Evolutionary conservation across 352 stramenopile genomes (phyloP), one percentile per base, ranked within the genome.

Genomic region (Phytophthora syringae): DNA sequence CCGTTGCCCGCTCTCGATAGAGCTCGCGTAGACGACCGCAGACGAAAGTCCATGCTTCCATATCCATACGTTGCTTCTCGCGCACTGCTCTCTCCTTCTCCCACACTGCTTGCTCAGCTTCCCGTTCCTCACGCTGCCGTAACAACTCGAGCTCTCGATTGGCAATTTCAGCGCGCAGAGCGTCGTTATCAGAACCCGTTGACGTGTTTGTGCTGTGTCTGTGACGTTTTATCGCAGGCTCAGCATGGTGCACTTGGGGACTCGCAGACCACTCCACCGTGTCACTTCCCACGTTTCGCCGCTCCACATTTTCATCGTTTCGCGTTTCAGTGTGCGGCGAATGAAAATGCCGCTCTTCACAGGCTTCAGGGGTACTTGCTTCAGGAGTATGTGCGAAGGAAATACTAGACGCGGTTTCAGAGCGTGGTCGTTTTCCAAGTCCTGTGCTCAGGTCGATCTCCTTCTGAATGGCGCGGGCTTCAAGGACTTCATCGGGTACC

Each of bases 41-140:
- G 18, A 79, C 70, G 28, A 69, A 64, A 11, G 58, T 70, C 70
- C 70, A 79, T 20, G 66, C 44, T 47, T 79, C 67, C 56, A 76
- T 67, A 52, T 76, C 67, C 61, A 73, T 73, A 10, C 67, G 70
- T 39, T 79, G 61, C 28, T 75, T 73, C 28, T 76, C 70, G 10
- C 57, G 44, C 50, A 60, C 3, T 11, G 43, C 25, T 24, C 70
- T 67, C 25, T 76, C 66, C 54, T 76, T 79, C 36, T 79, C 70
- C 66, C 67, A 76, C 7, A n/a, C 44, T 40, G 61, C 62, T 24
- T 62, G 52, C 32, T 79, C 66, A 44, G 62, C 52, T 67, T 79
- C 70, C 22, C 70, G 52, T 52, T 70, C 48, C 21, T 76, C 70
- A 15, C 67, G 66, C 28, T 76, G 66, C 12, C 34, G 32, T 18